These are phyloP conservation scores for Acacia crassicarpa DNA, from an alignment of 306 rosid genomes.

Conservation along the genomic window DNA sequence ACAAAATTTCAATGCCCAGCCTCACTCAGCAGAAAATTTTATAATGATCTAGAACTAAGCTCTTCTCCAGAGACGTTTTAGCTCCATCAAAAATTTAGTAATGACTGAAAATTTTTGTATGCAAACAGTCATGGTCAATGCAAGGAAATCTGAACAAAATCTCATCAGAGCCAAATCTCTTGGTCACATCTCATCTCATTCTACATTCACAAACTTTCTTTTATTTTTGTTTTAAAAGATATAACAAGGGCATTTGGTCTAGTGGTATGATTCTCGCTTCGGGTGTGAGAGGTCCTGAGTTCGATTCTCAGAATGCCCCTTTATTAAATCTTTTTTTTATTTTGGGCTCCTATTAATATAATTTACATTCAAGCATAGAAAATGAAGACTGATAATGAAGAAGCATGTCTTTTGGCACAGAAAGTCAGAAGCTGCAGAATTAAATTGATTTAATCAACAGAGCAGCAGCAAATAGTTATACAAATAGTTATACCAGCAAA, in stretches of 20 bases:
- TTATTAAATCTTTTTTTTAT: neutral
- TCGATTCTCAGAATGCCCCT: neutral
- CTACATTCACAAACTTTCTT: neutral
- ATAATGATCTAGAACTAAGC: neutral
- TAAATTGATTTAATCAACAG: neutral
- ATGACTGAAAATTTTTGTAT: neutral
- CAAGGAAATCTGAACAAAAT: neutral
- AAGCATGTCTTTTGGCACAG: neutral
- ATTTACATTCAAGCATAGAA: neutral
- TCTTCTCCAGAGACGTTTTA: neutral
- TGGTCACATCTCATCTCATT: neutral
- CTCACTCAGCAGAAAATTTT: neutral
- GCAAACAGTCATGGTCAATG: neutral
- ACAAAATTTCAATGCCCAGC: neutral
- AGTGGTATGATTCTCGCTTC: constrained; percentile 14
- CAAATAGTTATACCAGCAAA: neutral
- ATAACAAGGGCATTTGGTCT: neutral
- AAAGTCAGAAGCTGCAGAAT: neutral
- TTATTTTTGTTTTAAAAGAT: neutral
- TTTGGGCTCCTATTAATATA: neutral
- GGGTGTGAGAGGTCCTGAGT: constrained; percentile 20
- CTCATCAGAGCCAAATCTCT: neutral
- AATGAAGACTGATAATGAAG: neutral
- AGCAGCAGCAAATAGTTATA: neutral
- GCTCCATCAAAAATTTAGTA: neutral